Conservation (phyloP, 106 monocot species). For the Phalaenopsis equestris region DNA sequence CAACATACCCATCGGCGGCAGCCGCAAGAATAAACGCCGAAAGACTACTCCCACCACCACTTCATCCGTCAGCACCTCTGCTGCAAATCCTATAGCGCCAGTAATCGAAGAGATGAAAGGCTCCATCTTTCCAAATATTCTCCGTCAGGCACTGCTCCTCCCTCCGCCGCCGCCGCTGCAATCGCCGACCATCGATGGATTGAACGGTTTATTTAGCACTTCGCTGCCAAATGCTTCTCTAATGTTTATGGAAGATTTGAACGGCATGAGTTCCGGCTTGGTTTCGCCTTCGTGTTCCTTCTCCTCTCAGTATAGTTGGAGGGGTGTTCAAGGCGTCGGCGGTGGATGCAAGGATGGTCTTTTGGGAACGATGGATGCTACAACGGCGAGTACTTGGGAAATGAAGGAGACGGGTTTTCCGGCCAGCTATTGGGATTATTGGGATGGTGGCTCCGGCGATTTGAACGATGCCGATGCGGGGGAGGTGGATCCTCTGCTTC, state of each 20-base stretch:
- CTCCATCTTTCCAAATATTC: neutral
- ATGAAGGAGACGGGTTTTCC: neutral
- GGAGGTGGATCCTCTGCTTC: no score
- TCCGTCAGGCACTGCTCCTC: neutral
- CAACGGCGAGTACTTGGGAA: neutral
- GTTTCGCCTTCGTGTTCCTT: neutral
- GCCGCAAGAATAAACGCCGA: conserved; percentile 1
- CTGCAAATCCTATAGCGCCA: neutral
- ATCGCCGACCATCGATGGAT: neutral
- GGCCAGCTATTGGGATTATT: conserved; percentile 5
- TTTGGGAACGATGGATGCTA: neutral
- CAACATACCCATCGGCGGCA: conserved; percentile 7
- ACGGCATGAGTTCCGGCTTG: neutral
- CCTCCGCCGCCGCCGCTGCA: neutral
- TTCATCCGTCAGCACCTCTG: neutral
- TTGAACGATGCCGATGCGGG: neutral
- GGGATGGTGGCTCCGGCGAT: neutral
- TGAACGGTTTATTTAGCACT: neutral
- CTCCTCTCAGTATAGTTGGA: neutral
- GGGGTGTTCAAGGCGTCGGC: neutral
- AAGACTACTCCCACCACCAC: neutral
- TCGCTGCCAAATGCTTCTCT: neutral
- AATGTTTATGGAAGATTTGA: neutral
- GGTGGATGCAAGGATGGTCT: neutral
- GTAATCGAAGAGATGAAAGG: neutral